phyloP scores from a whole-genome alignment of 2,329 filamentous ascomycete species.

The Apiospora arundinis region DNA sequence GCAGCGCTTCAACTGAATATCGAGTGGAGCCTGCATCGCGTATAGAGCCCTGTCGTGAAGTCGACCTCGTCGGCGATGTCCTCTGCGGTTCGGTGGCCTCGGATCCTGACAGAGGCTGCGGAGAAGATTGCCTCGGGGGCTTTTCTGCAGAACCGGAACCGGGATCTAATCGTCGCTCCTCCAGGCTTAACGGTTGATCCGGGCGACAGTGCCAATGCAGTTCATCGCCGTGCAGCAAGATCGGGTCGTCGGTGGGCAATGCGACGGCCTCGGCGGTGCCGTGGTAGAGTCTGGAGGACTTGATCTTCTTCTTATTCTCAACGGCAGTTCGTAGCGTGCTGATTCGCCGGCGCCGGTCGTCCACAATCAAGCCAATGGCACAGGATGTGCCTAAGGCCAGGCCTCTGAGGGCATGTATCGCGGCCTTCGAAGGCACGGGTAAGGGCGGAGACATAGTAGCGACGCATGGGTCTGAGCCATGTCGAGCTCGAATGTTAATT shows the following conservation, averaged over 20 bases:
- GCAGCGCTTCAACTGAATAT: background rate
- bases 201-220: conserved; percentile 31
- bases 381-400: conserved; percentile 64
- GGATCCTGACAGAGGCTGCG: background rate
- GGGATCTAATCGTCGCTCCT: background rate
- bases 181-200: background rate
- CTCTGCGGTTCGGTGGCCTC: background rate
- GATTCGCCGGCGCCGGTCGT: conserved; percentile 63
- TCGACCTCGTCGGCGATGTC: background rate
- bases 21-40: conserved; percentile 44
- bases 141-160: background rate
- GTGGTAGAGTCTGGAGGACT: conserved; percentile 44
- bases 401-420: conserved; percentile 61
- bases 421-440: conserved; percentile 61
- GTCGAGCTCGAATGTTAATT: conserved; percentile 23
- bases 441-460: conserved; percentile 51
- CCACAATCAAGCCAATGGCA: conserved; percentile 59
- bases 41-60: background rate
- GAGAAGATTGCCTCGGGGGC: background rate
- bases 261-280: conserved; percentile 27
- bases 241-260: conserved; percentile 29
- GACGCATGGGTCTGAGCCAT: conserved; percentile 27
- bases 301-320: conserved; percentile 59
- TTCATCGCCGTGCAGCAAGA: conserved; percentile 23
- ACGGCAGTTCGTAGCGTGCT: conserved; percentile 56